These are phyloP conservation scores for Kurtzmaniella quercitrusa DNA, from an alignment of 1,139 yeast genomes.

Conservation along the genomic window DNA sequence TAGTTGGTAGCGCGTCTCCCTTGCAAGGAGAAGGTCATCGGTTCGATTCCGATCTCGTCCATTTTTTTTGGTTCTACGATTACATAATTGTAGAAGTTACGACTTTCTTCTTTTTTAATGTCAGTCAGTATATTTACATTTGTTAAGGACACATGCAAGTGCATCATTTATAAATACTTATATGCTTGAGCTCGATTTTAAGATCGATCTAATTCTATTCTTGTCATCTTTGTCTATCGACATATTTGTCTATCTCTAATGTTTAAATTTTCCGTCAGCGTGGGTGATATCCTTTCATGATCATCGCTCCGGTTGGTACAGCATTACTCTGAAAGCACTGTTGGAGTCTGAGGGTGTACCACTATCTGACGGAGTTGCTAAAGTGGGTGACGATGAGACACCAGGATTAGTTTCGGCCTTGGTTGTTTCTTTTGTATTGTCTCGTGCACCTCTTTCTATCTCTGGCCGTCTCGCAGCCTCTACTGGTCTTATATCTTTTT, in stretches of 20 bases:
- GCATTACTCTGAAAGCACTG: slow-evolving; percentile 2
- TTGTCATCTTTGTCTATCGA: too few relatives aligned
- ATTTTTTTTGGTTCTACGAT: slow-evolving; percentile 22
- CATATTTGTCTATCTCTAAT: too few relatives aligned
- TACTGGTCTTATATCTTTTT: too few relatives aligned
- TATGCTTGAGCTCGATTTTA: too few relatives aligned
- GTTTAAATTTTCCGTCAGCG: too few relatives aligned
- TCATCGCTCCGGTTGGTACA: slow-evolving; percentile 4
- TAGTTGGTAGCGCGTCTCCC: slow-evolving; percentile 71
- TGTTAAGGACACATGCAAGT: too few relatives aligned
- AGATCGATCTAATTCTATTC: too few relatives aligned
- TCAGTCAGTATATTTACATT: too few relatives aligned
- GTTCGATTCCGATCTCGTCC: slow-evolving; percentile 69
- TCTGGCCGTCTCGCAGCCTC: too few relatives aligned
- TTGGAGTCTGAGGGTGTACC: background rate
- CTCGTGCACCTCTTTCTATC: background rate
- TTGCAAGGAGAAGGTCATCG: slow-evolving; percentile 66
- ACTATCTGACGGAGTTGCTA: background rate
- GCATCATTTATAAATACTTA: too few relatives aligned
- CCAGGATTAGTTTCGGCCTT: background rate
- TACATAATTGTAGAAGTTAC: slow-evolving; percentile 4
- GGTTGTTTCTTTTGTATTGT: background rate
- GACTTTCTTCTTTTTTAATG: background rate
- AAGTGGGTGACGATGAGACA: background rate
- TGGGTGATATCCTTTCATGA: too few relatives aligned